phyloP scores from a whole-genome alignment of 1,284 basidiomycete genomes.

The Calocybe gambosa region DNA sequence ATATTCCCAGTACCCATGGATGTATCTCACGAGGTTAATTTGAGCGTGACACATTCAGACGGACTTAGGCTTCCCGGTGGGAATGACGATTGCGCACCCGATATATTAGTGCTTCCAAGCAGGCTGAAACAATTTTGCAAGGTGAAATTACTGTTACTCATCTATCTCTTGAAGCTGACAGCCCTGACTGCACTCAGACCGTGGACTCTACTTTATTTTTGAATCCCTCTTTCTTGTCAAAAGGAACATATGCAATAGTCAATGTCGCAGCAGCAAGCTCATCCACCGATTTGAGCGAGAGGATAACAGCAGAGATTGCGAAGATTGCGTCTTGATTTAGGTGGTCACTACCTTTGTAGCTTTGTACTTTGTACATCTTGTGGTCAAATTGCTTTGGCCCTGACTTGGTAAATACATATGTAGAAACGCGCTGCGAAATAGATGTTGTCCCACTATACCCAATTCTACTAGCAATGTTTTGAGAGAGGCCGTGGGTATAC shows the following conservation, averaged over 20 bases:
- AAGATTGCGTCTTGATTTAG: conserved; percentile 19
- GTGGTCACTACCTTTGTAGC: background rate
- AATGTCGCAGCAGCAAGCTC: conserved; percentile 24
- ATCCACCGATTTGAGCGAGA: conserved; percentile 20
- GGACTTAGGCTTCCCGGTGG: conserved; percentile 39
- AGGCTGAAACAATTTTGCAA: conserved; percentile 82
- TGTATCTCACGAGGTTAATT: conserved; percentile 72
- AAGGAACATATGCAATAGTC: conserved; percentile 49
- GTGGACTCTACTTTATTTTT: conserved; percentile 62
- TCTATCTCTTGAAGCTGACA: too few species aligned
- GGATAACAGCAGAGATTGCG: conserved; percentile 26
- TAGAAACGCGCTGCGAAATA: background rate
- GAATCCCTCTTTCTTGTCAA: conserved; percentile 68
- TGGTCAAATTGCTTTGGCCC: background rate
- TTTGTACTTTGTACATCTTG: background rate
- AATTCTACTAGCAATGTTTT: background rate
- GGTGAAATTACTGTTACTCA: too few species aligned
- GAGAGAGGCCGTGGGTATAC: background rate
- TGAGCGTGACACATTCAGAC: conserved; percentile 77
- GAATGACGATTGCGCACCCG: conserved; percentile 52
- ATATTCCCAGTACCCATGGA: conserved; percentile 83
- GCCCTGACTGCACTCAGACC: conserved; percentile 33
- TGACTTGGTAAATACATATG: too few species aligned
- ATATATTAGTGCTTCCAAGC: conserved; percentile 82
- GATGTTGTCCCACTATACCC: background rate